Conservation (phyloP, 1,284 basidiomycete species). For the Golubevia pallescens region DNA sequence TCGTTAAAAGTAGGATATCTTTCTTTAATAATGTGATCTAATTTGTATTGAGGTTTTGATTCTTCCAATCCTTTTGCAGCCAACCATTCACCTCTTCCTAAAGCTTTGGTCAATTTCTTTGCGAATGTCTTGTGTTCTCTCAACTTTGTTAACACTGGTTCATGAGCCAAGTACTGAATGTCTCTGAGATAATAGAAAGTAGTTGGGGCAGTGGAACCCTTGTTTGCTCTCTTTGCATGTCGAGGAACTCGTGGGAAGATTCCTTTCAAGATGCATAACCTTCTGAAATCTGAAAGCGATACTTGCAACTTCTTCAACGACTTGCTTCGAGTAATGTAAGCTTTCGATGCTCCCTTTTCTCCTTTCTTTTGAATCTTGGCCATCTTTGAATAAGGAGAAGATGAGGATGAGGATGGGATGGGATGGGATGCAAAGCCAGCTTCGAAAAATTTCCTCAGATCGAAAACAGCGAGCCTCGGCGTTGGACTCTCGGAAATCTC, state of each 20-base stretch:
- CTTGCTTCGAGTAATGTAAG: conserved; percentile 70
- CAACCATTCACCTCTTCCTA: conserved; percentile 56
- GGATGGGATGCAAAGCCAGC: conserved; percentile 15
- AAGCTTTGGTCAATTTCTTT: conserved; percentile 60
- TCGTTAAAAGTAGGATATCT: conserved; percentile 62
- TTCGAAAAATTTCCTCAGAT: conserved; percentile 14
- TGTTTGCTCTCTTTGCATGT: conserved; percentile 60
- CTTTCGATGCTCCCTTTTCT: conserved; percentile 75
- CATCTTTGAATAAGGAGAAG: conserved; percentile 2
- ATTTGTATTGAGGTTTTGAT: conserved; percentile 49
- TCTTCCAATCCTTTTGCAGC: conserved; percentile 62
- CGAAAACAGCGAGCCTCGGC: conserved; percentile 30
- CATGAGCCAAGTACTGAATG: conserved; percentile 58
- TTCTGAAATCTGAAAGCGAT: conserved; percentile 61
- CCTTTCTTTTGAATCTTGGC: conserved; percentile 53
- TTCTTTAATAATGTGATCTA: conserved; percentile 64
- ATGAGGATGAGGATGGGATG: conserved; percentile 11
- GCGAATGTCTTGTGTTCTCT: conserved; percentile 63
- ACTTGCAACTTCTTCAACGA: conserved; percentile 63
- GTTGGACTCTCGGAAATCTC: conserved; percentile 8
- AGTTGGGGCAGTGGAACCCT: conserved; percentile 56
- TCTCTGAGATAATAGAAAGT: conserved; percentile 64
- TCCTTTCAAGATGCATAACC: conserved; percentile 63
- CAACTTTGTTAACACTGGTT: conserved; percentile 55
- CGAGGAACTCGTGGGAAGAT: conserved; percentile 62